Evolutionary conservation across 441 rosid species (phyloP), one percentile per base, ranked within the genome.

Genomic region (Daphne laureola): DNA sequence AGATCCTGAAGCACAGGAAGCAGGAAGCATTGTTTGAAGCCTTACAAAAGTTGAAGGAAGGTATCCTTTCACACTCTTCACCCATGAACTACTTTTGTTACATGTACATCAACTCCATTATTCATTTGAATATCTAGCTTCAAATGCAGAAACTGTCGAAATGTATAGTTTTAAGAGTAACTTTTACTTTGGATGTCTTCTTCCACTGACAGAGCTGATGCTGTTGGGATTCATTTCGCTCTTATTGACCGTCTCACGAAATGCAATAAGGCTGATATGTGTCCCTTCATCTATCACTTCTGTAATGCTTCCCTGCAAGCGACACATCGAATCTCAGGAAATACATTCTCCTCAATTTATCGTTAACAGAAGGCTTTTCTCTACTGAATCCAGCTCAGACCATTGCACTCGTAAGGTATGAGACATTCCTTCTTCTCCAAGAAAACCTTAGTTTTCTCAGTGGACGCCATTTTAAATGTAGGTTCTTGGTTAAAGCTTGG

Each of bases 201-300:
- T 56, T 55, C 49, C 70, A 57, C 17, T 49, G 16, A 58, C 92
- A 90, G 98, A 90, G 55, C 68, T 90, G 76, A 90, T 90, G 98
- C 90, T 90, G 27, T 67, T 90, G 3, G 98, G 98, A 49, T 87
- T 90, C 77, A 74, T 87, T 56, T 90, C 98, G 42, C 81, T 90
- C 13, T 66, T 90, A 51, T 67, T 90, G 50, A 81, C 92, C 1
- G 92, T 81, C 8, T 77, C 76, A 17, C 98, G 87, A 64, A 45
- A 67, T 9, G 35, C 74, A 16, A 70, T 90, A 14, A 70, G 71
- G 59, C 62, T 63, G 36, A 73, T 84, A 11, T 90, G 98, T 69
- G 72, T 85, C 45, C 77, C 90, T 23, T 36, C 59, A 38, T 15
- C 45, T 17, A 57, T 77, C 49, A 71, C 77, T 5, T 53, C 50